Evolutionary conservation across 2,329 filamentous ascomycete genomes (phyloP).

Genomic region (Cercospora berteroae): DNA sequence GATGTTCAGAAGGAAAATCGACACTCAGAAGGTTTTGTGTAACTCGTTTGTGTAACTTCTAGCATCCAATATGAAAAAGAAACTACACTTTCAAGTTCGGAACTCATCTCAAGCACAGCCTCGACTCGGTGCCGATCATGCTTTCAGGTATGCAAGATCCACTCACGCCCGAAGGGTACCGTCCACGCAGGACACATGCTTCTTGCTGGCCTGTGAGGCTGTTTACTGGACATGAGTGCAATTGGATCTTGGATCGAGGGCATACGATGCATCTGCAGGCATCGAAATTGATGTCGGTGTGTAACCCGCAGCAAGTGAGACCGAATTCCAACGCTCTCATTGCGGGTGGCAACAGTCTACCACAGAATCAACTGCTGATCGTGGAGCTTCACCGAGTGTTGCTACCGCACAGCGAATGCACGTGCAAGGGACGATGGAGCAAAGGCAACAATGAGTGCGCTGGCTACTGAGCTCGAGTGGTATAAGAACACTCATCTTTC

Average conservation of each 20-base stretch:
- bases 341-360: neutral
- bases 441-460: neutral
- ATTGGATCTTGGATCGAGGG: neutral
- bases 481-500: constrained; percentile 20
- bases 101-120: neutral
- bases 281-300: neutral
- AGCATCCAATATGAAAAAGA: neutral
- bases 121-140: neutral
- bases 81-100: neutral
- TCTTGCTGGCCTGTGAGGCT: neutral
- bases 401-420: neutral
- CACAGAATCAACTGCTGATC: neutral
- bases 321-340: neutral
- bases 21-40: neutral
- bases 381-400: neutral
- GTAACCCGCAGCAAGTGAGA: neutral
- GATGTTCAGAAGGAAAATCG: neutral
- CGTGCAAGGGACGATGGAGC: neutral
- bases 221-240: neutral
- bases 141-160: neutral
- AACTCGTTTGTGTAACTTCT: neutral
- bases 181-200: neutral
- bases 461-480: neutral
- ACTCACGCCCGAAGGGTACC: neutral
- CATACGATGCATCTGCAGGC: neutral